Conservation (phyloP, 139 green algal genomes). For the Asterochloris erici region DNA sequence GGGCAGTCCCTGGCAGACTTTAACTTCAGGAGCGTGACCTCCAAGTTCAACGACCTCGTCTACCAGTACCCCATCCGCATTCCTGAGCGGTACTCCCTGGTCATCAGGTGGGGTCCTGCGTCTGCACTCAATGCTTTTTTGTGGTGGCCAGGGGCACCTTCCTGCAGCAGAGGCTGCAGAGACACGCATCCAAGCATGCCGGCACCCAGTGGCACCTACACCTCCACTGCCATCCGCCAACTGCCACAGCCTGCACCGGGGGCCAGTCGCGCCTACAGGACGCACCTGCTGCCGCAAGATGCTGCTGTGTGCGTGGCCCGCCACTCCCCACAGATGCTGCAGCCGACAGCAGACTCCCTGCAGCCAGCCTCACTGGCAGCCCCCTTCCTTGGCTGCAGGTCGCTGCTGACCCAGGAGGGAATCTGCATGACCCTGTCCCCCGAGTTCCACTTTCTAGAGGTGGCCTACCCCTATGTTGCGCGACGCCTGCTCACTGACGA, state of each 20-base stretch:
- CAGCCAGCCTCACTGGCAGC: not conserved
- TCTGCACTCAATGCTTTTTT: not conserved
- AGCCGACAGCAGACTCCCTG: too few species aligned
- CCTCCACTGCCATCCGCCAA: too few species aligned
- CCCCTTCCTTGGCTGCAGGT: conserved; percentile 22
- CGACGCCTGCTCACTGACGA: conserved; percentile 92
- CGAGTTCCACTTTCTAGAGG: conserved; percentile 97
- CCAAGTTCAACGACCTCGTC: conserved; percentile 98
- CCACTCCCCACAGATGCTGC: not conserved
- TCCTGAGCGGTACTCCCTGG: conserved; percentile 94
- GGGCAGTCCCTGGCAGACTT: conserved; percentile 85
- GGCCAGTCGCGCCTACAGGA: not conserved
- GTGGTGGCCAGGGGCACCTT: not conserved
- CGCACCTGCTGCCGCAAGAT: not conserved
- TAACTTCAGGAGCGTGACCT: conserved; percentile 98
- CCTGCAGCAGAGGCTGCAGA: not conserved
- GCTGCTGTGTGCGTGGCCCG: not conserved
- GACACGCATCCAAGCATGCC: not conserved
- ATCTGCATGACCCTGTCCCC: conserved; percentile 98
- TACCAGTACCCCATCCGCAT: conserved; percentile 99
- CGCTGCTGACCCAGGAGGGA: conserved; percentile 80
- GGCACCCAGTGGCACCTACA: too few species aligned
- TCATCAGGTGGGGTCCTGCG: conserved; percentile 71
- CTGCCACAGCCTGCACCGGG: too few species aligned
- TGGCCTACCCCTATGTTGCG: conserved; percentile 83